These are phyloP conservation scores for thale cress (Arabidopsis thaliana) DNA, from an alignment of 345 rosid genomes.

Conservation along the genomic window DNA sequence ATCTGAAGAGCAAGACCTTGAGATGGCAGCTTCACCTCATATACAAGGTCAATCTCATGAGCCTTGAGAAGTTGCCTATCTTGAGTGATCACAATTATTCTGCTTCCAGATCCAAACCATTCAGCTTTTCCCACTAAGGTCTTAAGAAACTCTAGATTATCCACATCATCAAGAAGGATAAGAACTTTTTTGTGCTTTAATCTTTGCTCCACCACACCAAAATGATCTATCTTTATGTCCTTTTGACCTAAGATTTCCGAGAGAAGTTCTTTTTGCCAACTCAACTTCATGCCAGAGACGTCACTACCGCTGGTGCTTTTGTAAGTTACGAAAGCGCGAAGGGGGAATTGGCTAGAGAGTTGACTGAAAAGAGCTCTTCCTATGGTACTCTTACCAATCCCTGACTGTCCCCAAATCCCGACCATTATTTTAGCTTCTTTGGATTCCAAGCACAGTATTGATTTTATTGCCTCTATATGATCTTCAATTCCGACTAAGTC, in stretches of 20 bases:
- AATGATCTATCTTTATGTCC: not conserved
- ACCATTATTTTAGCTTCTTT: not conserved
- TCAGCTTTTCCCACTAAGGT: not conserved
- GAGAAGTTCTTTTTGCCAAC: constrained; percentile 45
- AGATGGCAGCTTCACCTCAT: constrained; percentile 1
- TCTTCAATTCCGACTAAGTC: too few relatives aligned
- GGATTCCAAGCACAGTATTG: too few relatives aligned
- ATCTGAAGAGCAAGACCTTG: constrained; percentile 10
- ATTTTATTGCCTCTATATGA: too few relatives aligned
- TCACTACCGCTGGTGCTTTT: not conserved
- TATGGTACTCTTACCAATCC: constrained; percentile 57
- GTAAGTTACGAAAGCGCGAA: not conserved
- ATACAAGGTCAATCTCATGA: not conserved
- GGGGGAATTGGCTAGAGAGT: constrained; percentile 10
- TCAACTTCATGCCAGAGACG: constrained; percentile 8
- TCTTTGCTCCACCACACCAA: not conserved
- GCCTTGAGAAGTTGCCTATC: not conserved
- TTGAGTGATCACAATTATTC: not conserved
- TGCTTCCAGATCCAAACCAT: not conserved
- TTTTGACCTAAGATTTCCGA: constrained; percentile 31
- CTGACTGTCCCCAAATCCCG: constrained; percentile 51
- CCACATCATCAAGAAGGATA: constrained; percentile 28
- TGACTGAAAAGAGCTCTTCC: not conserved
- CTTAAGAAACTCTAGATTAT: not conserved
- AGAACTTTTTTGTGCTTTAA: constrained; percentile 17